Evolutionary conservation across 2,329 filamentous ascomycete species (phyloP).

Genomic region (Ceratocystiopsis minuta): DNA sequence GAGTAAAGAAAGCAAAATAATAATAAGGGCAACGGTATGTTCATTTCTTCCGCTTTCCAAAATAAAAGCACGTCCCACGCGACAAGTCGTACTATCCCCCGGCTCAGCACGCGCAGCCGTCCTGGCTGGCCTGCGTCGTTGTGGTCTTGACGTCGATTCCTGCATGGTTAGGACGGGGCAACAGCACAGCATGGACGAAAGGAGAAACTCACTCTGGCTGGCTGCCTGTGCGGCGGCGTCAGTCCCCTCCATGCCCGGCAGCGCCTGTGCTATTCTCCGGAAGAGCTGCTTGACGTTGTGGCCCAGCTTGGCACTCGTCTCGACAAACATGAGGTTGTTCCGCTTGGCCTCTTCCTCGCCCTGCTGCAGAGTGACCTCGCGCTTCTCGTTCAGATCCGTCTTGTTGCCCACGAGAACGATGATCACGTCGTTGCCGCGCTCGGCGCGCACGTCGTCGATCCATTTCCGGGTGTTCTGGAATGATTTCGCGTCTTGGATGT

Average conservation of each 20-base stretch:
- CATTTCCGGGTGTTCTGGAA: conserved; percentile 99
- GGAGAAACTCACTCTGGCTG: conserved; percentile 46
- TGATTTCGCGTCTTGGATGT: conserved; percentile 57
- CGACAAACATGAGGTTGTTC: conserved; percentile 96
- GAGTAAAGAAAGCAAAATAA: neutral
- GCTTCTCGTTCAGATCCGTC: conserved; percentile 95
- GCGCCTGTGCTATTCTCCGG: conserved; percentile 90
- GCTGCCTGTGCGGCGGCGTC: conserved; percentile 55
- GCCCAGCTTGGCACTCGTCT: conserved; percentile 93
- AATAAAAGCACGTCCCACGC: no score
- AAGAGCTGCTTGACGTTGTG: conserved; percentile 98
- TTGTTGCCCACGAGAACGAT: conserved; percentile 98
- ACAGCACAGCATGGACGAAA: neutral
- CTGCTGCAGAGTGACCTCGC: conserved; percentile 89
- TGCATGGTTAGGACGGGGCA: conserved; percentile 20
- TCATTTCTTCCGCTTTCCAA: neutral
- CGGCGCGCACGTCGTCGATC: conserved; percentile 94
- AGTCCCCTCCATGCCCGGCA: conserved; percentile 93
- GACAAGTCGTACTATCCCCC: no score
- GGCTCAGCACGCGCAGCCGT: conserved; percentile 49
- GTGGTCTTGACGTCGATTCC: conserved; percentile 91
- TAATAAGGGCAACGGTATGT: neutral
- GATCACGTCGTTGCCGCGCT: conserved; percentile 95
- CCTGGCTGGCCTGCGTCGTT: conserved; percentile 48
- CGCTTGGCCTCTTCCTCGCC: conserved; percentile 97